Evolutionary conservation across 2,329 filamentous ascomycete genomes (phyloP).

Genomic region (Penicillium brevicompactum): DNA sequence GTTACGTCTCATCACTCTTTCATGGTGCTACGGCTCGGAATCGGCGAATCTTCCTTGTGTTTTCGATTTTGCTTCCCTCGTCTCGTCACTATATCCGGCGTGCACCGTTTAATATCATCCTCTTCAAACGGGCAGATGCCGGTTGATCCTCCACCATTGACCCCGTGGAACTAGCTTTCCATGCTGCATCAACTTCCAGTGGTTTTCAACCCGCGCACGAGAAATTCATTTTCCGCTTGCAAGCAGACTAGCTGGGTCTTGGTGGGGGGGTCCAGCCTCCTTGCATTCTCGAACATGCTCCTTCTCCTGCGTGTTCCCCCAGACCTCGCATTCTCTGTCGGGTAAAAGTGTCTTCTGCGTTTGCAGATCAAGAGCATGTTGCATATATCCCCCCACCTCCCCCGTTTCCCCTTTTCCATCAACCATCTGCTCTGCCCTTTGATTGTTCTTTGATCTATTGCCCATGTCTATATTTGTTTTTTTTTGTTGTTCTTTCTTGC

Average conservation of each 20-base stretch:
- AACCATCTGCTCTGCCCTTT: slow-evolving; percentile 15
- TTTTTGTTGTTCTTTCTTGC: slow-evolving; percentile 20
- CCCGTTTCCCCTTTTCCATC: slow-evolving; percentile 5
- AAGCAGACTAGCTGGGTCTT: background rate
- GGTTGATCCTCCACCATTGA: slow-evolving; percentile 6
- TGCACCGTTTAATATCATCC: slow-evolving; percentile 24
- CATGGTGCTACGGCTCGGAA: slow-evolving; percentile 42
- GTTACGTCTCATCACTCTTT: slow-evolving; percentile 36
- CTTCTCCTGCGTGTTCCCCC: background rate
- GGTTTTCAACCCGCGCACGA: background rate
- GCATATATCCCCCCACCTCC: slow-evolving; percentile 21
- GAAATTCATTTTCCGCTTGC: background rate
- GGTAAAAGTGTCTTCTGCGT: slow-evolving; percentile 7
- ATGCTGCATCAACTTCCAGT: slow-evolving; percentile 3
- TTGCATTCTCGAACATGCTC: background rate
- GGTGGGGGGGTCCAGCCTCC: background rate
- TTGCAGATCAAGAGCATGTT: slow-evolving; percentile 18
- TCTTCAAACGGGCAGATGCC: slow-evolving; percentile 9
- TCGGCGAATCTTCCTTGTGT: slow-evolving; percentile 34
- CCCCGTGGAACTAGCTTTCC: background rate
- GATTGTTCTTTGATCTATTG: slow-evolving; percentile 26
- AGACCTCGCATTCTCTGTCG: background rate
- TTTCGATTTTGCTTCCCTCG: slow-evolving; percentile 18
- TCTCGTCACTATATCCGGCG: slow-evolving; percentile 20
- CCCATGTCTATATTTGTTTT: slow-evolving; percentile 29